phyloP scores from a whole-genome alignment of 140 eudicot genomes.

The Bidens hawaiensis region DNA sequence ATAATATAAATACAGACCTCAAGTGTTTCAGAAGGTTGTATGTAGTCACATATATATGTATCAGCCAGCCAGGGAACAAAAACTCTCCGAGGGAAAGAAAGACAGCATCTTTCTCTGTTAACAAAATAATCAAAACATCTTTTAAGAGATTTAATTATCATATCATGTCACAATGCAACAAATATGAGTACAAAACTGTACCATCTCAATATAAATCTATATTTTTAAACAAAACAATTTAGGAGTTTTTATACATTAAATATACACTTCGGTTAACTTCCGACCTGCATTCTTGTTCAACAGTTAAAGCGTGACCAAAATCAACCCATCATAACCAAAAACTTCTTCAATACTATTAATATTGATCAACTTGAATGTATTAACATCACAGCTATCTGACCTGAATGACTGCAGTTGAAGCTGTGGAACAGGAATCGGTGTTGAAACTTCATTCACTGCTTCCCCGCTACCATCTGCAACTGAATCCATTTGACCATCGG shows the following conservation, averaged over 20 bases:
- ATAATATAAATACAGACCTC: constrained; percentile 56
- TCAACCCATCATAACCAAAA: neutral
- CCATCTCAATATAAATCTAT: neutral
- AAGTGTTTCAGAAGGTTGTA: constrained; percentile 77
- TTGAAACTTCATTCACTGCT: constrained; percentile 24
- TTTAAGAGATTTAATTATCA: neutral
- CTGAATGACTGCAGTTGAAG: constrained; percentile 51
- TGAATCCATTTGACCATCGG: constrained; percentile 45
- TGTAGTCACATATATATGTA: constrained; percentile 75
- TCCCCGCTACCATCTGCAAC: constrained; percentile 33
- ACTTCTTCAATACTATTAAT: neutral
- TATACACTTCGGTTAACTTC: neutral
- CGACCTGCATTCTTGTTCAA: neutral
- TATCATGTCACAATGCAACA: neutral
- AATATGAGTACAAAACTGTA: neutral
- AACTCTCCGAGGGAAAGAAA: constrained; percentile 82
- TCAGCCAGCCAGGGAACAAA: constrained; percentile 90
- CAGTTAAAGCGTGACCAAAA: neutral
- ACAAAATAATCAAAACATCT: constrained; percentile 4
- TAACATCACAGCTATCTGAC: constrained; percentile 27
- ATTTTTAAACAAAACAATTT: neutral
- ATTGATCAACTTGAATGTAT: neutral
- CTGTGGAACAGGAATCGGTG: constrained; percentile 34
- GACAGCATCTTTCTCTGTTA: constrained; percentile 56
- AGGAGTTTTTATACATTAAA: neutral